Percentiles rank a stretch among this genome's conserved stretches.
These are phyloP conservation scores for Fusarium setosum DNA, from an alignment of 2,329 filamentous ascomycete species.

Conservation along the genomic window DNA sequence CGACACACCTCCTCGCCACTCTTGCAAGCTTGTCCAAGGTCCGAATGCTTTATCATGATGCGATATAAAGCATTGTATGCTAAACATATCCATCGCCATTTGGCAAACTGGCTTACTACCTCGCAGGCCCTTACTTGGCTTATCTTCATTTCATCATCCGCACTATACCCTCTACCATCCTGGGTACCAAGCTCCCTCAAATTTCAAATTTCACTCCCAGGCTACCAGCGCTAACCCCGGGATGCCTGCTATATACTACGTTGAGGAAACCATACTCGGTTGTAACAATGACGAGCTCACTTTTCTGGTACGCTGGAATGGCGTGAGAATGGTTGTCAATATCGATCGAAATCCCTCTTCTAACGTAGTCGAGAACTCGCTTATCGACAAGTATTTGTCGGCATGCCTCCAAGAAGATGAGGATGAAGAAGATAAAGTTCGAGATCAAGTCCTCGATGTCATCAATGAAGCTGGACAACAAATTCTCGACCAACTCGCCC, in stretches of 20 bases:
- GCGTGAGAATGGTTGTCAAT: neutral
- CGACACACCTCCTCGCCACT: too few species aligned
- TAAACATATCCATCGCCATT: too few species aligned
- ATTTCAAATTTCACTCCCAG: neutral
- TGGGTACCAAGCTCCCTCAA: neutral
- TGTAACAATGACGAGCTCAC: neutral
- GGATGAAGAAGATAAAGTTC: neutral
- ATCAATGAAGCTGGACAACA: neutral
- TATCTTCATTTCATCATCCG: too few species aligned
- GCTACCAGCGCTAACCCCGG: neutral
- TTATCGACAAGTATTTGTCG: neutral
- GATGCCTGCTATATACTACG: conserved; percentile 1
- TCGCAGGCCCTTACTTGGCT: too few species aligned
- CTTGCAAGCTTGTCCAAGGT: too few species aligned
- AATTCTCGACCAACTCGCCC: neutral
- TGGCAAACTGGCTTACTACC: too few species aligned
- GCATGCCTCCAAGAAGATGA: neutral
- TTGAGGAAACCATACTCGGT: neutral
- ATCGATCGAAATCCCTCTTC: neutral
- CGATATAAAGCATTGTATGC: too few species aligned
- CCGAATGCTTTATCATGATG: too few species aligned
- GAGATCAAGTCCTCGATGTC: neutral
- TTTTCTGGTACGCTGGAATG: neutral
- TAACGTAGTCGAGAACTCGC: neutral
- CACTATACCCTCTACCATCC: too few species aligned